Base-by-base conservation (phyloP, 495 filamentous ascomycete species). In the Hypoxylon perforatum region DNA sequence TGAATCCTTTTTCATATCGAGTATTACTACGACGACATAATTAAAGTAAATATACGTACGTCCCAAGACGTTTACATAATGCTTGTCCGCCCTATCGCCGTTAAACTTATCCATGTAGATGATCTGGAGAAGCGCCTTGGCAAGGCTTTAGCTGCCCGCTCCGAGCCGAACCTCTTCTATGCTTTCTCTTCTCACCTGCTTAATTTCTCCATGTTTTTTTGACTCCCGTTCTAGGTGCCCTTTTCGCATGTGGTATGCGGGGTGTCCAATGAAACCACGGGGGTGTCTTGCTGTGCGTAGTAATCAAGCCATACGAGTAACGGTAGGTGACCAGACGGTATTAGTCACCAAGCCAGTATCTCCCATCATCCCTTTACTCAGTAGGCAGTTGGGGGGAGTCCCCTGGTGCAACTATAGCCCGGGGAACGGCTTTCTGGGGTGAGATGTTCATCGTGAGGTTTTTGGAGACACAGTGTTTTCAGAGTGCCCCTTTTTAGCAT, bases 71-170 rank as follows among this genome's bases (percentile, higher is more conserved):
- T 21, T 61, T 58, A 45, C 23, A 33, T 44, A 58, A 63, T 46
- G 23, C 47, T 39, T 28, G 54, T 48, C 48, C 47, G 58, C 59
- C 58, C 47, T 59, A 58, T 56, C 65, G 23, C 53, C 33, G 23
- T 44, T 46, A 45, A 45, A 21, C 44, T n/a, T n/a, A 36, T 55
- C 25, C 44, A 42, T 41, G 54, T 57, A n/a, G n/a, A 18, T 22
- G 54, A 59, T 63, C 54, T 59, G 48, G 65, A 58, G 54, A 68
- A 54, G 17, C 18, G 28, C 54, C 65, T 68, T 68, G 65, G 65
- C 65, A 59, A 59, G 44, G 60, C 55, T 63, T 54, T 22, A 50
- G 58, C 61, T 65, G 61, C 57, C 66, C 56, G 65, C 65, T 47
- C 56, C 46, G 61, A 69, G 51, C 66, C 66, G 66, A 61, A 60